Evolutionary conservation across 352 stramenopile species (phyloP).

Genomic region (Globisporangium cylindrosporum): DNA sequence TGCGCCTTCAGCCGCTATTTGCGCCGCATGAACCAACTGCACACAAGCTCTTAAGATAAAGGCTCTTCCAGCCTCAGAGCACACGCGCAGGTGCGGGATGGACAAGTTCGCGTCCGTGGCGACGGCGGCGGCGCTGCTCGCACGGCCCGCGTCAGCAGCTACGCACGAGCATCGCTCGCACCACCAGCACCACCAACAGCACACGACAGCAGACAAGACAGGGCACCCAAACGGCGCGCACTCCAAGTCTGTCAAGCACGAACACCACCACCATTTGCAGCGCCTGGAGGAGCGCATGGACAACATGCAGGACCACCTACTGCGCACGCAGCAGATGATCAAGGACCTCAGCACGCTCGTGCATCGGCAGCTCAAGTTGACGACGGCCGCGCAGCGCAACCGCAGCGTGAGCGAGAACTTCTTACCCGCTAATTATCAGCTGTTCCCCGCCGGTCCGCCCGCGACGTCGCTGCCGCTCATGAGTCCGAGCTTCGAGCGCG

Average conservation of each 20-base stretch:
- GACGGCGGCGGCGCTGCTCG: constrained; percentile 10
- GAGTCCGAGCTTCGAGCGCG: background rate
- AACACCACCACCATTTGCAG: constrained; percentile 17
- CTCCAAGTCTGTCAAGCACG: background rate
- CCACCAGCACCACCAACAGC: background rate
- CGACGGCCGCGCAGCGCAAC: constrained; percentile 26
- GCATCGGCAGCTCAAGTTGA: constrained; percentile 46
- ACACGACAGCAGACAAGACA: background rate
- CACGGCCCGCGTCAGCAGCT: background rate
- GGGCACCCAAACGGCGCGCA: background rate
- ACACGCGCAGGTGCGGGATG: background rate
- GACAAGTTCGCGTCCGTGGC: constrained; percentile 16
- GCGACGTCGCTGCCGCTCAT: constrained; percentile 9
- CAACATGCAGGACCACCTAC: constrained; percentile 39
- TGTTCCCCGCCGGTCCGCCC: background rate
- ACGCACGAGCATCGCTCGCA: background rate
- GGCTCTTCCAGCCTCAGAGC: too few species aligned
- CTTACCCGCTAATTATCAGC: constrained; percentile 20
- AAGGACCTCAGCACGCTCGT: constrained; percentile 40
- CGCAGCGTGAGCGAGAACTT: constrained; percentile 35
- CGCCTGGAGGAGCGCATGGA: constrained; percentile 42
- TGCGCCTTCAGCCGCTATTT: background rate
- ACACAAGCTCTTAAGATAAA: too few species aligned
- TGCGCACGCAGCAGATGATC: constrained; percentile 49
- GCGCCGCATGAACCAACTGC: background rate